Evolutionary conservation across 2,329 filamentous ascomycete genomes (phyloP).

Genomic region (Penicillium crustosum): DNA sequence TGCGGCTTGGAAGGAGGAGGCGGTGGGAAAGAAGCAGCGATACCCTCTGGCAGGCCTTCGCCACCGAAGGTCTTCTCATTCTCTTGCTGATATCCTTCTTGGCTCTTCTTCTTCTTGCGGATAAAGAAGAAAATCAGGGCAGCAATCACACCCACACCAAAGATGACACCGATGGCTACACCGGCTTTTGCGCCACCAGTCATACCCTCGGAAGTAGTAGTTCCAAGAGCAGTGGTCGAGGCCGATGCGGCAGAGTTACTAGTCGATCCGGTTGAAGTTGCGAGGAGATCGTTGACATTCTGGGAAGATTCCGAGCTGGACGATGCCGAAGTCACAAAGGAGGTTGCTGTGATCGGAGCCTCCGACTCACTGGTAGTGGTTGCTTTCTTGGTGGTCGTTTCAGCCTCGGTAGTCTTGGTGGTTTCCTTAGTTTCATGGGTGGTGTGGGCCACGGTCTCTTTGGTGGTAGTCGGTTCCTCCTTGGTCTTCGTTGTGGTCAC

Average conservation of each 20-base stretch:
- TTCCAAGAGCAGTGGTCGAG: slow-evolving; percentile 24
- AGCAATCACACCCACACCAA: slow-evolving; percentile 65
- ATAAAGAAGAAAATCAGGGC: slow-evolving; percentile 71
- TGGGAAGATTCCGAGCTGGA: slow-evolving; percentile 21
- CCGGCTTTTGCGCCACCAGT: slow-evolving; percentile 67
- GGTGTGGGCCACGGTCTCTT: slow-evolving; percentile 13
- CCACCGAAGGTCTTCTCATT: slow-evolving; percentile 61
- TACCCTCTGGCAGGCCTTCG: slow-evolving; percentile 27
- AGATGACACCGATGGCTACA: slow-evolving; percentile 77
- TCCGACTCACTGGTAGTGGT: not conserved
- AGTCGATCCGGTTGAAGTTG: slow-evolving; percentile 21
- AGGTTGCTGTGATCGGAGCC: slow-evolving; percentile 2
- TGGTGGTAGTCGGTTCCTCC: slow-evolving; percentile 14
- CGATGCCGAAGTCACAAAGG: slow-evolving; percentile 24
- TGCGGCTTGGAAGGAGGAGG: slow-evolving; percentile 38
- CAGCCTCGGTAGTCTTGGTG: slow-evolving; percentile 11
- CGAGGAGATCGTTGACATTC: slow-evolving; percentile 11
- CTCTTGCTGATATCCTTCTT: slow-evolving; percentile 51
- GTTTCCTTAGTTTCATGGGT: slow-evolving; percentile 18
- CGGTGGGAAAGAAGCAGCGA: slow-evolving; percentile 35
- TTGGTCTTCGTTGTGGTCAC: slow-evolving; percentile 4
- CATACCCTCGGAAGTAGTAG: slow-evolving; percentile 38
- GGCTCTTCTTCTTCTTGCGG: slow-evolving; percentile 66
- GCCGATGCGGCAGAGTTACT: slow-evolving; percentile 26
- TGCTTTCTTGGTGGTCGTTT: slow-evolving; percentile 8